Evolutionary conservation across 805 yeast species (phyloP), one percentile per base, ranked within the genome.

Genomic region (Debaryomyces maramus): DNA sequence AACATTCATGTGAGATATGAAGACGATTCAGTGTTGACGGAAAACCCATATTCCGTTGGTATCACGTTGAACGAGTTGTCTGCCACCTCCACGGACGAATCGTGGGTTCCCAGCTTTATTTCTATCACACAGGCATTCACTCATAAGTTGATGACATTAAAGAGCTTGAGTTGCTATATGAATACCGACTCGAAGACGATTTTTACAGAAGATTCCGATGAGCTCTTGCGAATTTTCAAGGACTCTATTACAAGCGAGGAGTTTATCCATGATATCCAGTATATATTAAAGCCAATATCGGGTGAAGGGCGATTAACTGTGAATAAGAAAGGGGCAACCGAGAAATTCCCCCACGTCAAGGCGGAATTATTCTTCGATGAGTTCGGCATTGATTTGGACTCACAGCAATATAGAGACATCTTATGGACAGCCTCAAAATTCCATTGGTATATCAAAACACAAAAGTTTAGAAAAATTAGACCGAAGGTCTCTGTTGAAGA

Each of bases 1-100:
- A 88, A 88, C 56, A 93, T 93, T 47, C 99, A 93, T 60, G 61
- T 93, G 15, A 74, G 99, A 41, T 93, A 90, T 55, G 99, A 95
- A 55, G 99, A 93, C 63, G 74, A 72, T 42, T 67, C 75, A 5
- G 74, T 79, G 4, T 81, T 88, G 48, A 82, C 95, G 0, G 84
- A 81, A 41, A 56, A 59, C 21, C 95, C 97, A 3, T 87, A 86
- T 50, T 73, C 97, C 0, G 63, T 89, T 27, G 99, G 99, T 3
- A 51, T 88, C 13, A 84, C 95, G 0, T 72, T 93, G 35, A 77
- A 79, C 30, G 98, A 93, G 63, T 70, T 93, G 30, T 88, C 97
- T 0, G 98, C 97, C 0, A 85, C 89, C 0, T 88, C 97, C 1
- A 83, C 98, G 0, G 90, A 91, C 60, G 82, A 76, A 21, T 65